phyloP scores from a whole-genome alignment of 495 filamentous ascomycete genomes.

The Mytilinidion resinicola region DNA sequence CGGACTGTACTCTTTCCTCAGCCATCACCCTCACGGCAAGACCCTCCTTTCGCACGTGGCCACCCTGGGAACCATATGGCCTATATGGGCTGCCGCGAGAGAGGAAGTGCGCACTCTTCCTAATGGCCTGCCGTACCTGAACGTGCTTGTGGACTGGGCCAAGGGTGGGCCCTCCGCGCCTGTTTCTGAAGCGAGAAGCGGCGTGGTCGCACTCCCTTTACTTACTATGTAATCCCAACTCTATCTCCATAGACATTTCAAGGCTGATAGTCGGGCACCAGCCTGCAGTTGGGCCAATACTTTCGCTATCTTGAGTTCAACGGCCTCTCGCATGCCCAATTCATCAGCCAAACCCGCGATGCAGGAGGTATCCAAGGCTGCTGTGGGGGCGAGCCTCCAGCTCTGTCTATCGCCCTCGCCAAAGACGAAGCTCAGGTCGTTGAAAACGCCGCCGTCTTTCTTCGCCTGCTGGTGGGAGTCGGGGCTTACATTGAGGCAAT shows the following conservation, averaged over 20 bases:
- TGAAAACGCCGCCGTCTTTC: background rate
- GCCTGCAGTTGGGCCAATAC: too few species aligned
- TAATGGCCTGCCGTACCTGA: background rate
- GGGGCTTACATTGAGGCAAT: constrained; percentile 3
- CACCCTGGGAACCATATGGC: background rate
- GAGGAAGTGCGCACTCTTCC: background rate
- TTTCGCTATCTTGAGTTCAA: too few species aligned
- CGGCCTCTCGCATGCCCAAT: too few species aligned
- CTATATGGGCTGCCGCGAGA: background rate
- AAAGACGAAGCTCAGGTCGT: background rate
- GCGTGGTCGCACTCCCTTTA: too few species aligned
- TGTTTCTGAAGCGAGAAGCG: background rate
- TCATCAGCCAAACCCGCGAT: too few species aligned
- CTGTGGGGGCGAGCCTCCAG: constrained; percentile 3
- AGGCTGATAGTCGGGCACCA: too few species aligned
- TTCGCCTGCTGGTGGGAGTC: constrained; percentile 4
- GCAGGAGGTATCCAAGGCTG: constrained; percentile 8
- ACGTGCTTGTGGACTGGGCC: background rate
- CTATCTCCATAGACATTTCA: too few species aligned
- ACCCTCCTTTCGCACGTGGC: background rate
- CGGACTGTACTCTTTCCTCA: background rate
- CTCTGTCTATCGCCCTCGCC: background rate
- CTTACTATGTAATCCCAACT: too few species aligned
- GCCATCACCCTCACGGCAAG: background rate
- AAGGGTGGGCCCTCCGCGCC: background rate